phyloP scores from a whole-genome alignment of 2,329 filamentous ascomycete genomes.

The Aureobasidium sp. region DNA sequence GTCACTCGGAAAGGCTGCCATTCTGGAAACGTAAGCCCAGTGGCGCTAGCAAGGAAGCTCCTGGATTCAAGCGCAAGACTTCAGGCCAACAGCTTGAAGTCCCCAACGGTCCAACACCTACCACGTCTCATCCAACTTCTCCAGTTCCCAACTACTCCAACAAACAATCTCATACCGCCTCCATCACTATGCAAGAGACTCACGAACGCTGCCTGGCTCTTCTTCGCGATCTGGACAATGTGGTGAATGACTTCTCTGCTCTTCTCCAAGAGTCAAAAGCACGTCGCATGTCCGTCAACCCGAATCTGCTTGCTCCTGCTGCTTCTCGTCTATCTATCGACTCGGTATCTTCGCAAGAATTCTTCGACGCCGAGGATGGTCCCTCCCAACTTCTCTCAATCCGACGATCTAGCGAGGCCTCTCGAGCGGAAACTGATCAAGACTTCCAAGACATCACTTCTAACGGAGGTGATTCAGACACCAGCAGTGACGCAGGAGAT shows the following conservation, averaged over 20 bases:
- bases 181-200: constrained; percentile 43
- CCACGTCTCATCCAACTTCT: constrained; percentile 22
- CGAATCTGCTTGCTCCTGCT: constrained; percentile 19
- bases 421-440: constrained; percentile 44
- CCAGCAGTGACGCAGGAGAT: constrained; percentile 50
- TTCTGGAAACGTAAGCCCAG: constrained; percentile 93
- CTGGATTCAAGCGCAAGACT: constrained; percentile 40
- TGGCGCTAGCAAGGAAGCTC: constrained; percentile 32
- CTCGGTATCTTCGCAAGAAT: constrained; percentile 75
- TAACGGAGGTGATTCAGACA: constrained; percentile 50
- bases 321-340: constrained; percentile 63
- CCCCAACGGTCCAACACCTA: constrained; percentile 30
- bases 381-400: constrained; percentile 67
- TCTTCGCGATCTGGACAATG: constrained; percentile 74
- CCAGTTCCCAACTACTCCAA: constrained; percentile 30
- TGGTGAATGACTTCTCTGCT: constrained; percentile 71
- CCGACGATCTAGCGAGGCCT: constrained; percentile 58
- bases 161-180: constrained; percentile 14
- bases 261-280: constrained; percentile 73
- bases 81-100: constrained; percentile 43
- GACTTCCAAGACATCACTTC: constrained; percentile 31
- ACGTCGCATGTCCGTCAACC: constrained; percentile 46
- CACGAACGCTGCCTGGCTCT: constrained; percentile 77
- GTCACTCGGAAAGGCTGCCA: constrained; percentile 49
- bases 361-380: constrained; percentile 79